Percentiles rank a stretch among this genome's conserved stretches.
phyloP scores from a whole-genome alignment of 208 protist species.

The Wallacemonas rigidus region DNA sequence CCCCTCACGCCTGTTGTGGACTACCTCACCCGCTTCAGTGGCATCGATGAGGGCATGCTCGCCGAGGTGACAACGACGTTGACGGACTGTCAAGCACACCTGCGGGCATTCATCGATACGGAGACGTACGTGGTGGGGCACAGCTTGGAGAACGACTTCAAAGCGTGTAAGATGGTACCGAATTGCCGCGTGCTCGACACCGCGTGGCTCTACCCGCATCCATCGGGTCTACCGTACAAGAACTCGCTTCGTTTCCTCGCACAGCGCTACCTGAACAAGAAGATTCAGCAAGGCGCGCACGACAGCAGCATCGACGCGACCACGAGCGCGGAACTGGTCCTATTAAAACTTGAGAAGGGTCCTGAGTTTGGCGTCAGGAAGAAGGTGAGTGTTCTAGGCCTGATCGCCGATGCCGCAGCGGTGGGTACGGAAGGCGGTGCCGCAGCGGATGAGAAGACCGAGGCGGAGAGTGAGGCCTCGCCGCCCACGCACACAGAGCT shows the following conservation, averaged over 20 bases:
- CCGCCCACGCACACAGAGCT: not conserved
- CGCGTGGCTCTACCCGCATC: conserved; percentile 90
- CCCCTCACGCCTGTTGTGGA: conserved; percentile 71
- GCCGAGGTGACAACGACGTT: conserved; percentile 66
- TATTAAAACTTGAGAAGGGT: conserved; percentile 83
- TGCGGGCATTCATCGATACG: conserved; percentile 55
- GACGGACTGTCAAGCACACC: conserved; percentile 65
- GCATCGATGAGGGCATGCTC: conserved; percentile 84
- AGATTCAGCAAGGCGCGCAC: conserved; percentile 88
- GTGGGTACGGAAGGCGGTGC: not conserved
- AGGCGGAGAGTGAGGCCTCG: not conserved
- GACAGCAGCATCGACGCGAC: conserved; percentile 85
- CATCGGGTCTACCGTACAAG: conserved; percentile 78
- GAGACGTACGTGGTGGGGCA: conserved; percentile 93
- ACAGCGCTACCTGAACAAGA: conserved; percentile 66
- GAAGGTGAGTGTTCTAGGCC: conserved; percentile 59
- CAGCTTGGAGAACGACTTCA: conserved; percentile 94
- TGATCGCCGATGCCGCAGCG: conserved; percentile 42
- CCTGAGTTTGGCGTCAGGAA: conserved; percentile 67
- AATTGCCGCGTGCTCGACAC: conserved; percentile 88
- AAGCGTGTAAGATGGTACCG: conserved; percentile 81
- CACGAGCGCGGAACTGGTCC: conserved; percentile 78
- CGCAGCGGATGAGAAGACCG: not conserved
- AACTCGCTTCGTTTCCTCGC: conserved; percentile 84
- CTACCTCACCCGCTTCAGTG: conserved; percentile 91